phyloP scores from a whole-genome alignment of 2,329 filamentous ascomycete species.

The Trichophyton simii region DNA sequence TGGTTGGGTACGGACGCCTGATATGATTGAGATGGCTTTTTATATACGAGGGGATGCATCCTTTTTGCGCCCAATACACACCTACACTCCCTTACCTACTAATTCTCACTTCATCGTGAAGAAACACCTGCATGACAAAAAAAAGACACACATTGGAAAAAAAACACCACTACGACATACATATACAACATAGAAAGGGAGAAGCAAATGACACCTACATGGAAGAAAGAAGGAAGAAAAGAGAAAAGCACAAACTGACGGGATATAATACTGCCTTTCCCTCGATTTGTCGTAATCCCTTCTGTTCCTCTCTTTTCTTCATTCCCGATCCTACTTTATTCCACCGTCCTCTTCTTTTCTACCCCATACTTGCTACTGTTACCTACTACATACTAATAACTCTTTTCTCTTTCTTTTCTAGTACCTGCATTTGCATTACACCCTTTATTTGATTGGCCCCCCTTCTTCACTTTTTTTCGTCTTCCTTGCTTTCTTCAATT shows the following conservation, averaged over 20 bases:
- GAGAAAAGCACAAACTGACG: background rate
- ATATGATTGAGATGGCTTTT: conserved; percentile 4
- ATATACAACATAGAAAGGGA: background rate
- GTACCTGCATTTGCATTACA: background rate
- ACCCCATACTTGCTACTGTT: background rate
- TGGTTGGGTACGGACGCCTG: background rate
- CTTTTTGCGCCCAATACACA: background rate
- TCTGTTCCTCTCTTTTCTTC: background rate
- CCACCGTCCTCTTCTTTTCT: background rate
- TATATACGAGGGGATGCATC: background rate
- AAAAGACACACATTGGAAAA: background rate
- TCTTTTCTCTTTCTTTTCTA: background rate
- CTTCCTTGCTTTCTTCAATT: background rate
- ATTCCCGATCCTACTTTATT: background rate
- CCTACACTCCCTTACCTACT: background rate
- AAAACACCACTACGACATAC: background rate
- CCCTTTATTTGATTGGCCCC: background rate
- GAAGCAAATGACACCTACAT: background rate
- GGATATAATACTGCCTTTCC: background rate
- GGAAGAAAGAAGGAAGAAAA: background rate
- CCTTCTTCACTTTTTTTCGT: background rate
- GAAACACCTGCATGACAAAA: background rate
- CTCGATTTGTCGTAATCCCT: background rate
- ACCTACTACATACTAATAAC: conserved; percentile 1
- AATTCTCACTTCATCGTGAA: background rate